Evolutionary conservation across 768 basidiomycete species (phyloP).

Genomic region (Piloderma croceum): DNA sequence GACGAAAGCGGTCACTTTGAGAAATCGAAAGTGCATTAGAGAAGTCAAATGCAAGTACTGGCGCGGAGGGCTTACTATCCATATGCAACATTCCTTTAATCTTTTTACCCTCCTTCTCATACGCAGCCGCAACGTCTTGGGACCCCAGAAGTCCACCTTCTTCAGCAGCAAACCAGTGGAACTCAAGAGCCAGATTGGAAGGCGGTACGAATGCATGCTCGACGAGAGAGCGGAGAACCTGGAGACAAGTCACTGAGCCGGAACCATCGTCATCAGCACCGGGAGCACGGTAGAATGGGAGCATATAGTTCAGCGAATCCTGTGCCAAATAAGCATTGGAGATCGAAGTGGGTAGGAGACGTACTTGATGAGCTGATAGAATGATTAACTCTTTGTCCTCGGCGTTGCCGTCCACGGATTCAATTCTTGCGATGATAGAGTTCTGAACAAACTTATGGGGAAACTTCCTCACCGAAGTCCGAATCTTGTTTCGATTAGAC

Average conservation of each 20-base stretch:
- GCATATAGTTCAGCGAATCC: constrained; percentile 38
- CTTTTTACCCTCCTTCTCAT: constrained; percentile 38
- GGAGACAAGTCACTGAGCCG: constrained; percentile 39
- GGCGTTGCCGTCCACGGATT: constrained; percentile 9
- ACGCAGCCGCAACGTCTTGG: constrained; percentile 47
- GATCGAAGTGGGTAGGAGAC: constrained; percentile 20
- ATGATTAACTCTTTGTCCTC: constrained; percentile 4
- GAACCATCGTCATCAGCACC: constrained; percentile 49
- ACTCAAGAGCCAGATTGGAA: constrained; percentile 33
- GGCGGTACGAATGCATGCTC: constrained; percentile 33
- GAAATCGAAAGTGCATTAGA: too few relatives aligned
- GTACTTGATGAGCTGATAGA: neutral
- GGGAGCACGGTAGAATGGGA: constrained; percentile 37
- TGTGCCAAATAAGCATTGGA: constrained; percentile 39
- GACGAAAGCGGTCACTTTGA: constrained; percentile 36
- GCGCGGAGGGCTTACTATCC: constrained; percentile 25
- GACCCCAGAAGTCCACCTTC: constrained; percentile 44
- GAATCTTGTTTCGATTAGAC: too few relatives aligned
- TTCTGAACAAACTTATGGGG: constrained; percentile 16
- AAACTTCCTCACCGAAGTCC: constrained; percentile 18
- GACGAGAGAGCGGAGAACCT: constrained; percentile 36
- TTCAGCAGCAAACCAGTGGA: constrained; percentile 45
- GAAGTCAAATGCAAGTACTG: neutral
- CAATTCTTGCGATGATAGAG: constrained; percentile 19
- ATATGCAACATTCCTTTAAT: constrained; percentile 49